These are phyloP conservation scores for Leccinellum albellum DNA, from an alignment of 768 basidiomycete species.

Conservation along the genomic window DNA sequence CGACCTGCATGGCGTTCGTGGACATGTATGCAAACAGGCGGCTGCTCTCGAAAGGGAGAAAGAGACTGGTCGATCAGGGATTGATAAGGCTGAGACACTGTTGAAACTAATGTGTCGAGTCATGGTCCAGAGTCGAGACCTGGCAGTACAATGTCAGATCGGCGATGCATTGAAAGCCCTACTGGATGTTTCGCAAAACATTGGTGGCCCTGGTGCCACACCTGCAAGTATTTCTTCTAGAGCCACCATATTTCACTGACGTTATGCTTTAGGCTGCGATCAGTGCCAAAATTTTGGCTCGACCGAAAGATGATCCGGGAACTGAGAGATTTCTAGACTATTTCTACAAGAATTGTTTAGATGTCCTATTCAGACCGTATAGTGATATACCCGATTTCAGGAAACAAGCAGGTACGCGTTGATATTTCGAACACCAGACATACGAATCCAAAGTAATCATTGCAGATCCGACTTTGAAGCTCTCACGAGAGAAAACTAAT, in stretches of 20 bases:
- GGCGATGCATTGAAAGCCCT: slow-evolving; percentile 82
- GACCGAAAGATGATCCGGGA: slow-evolving; percentile 75
- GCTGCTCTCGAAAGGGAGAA: slow-evolving; percentile 66
- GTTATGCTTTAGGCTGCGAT: slow-evolving; percentile 23
- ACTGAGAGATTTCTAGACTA: slow-evolving; percentile 90
- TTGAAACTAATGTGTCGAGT: slow-evolving; percentile 72
- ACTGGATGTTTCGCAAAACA: slow-evolving; percentile 66
- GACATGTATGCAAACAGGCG: slow-evolving; percentile 80
- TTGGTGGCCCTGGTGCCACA: slow-evolving; percentile 34
- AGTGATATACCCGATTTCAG: slow-evolving; percentile 68
- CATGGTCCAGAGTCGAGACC: slow-evolving; percentile 73
- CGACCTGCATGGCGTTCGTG: slow-evolving; percentile 81
- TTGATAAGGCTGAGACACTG: slow-evolving; percentile 68
- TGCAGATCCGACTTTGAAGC: slow-evolving; percentile 48
- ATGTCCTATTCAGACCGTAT: slow-evolving; percentile 80
- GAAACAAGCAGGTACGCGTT: slow-evolving; percentile 39
- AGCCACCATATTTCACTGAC: slow-evolving; percentile 3
- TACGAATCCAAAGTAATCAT: neutral
- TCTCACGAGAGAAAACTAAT: slow-evolving; percentile 74
- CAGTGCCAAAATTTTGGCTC: slow-evolving; percentile 46
- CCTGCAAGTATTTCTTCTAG: slow-evolving; percentile 26
- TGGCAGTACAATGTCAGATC: slow-evolving; percentile 87
- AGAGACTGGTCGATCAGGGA: slow-evolving; percentile 50
- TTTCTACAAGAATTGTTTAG: slow-evolving; percentile 83
- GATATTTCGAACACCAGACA: neutral